A percentile compares a stretch with the other conserved stretches of the same genome.
Conservation (phyloP, 2,329 filamentous ascomycete genomes). For the Harringtonia lauricola region DNA sequence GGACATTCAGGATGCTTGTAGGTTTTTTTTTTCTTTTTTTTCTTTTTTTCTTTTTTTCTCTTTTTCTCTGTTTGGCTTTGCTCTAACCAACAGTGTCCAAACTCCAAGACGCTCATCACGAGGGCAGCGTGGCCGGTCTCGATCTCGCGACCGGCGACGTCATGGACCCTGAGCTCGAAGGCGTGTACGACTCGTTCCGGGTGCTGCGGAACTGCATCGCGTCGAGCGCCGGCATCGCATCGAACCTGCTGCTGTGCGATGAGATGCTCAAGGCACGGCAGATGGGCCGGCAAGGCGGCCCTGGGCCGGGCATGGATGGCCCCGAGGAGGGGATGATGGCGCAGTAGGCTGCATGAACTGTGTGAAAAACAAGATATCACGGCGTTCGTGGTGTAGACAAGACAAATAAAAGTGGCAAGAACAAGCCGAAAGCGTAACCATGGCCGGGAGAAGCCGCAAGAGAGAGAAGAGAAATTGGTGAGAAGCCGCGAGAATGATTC, state of each 20-base stretch:
- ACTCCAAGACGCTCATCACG: conserved; percentile 73
- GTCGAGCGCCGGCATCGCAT: conserved; percentile 88
- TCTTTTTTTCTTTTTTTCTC: not conserved
- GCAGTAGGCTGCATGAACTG: not conserved
- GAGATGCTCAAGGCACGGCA: conserved; percentile 96
- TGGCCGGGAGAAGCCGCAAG: too few relatives aligned
- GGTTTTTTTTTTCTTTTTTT: conserved; percentile 26
- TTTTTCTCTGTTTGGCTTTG: not conserved
- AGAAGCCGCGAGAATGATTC: too few relatives aligned
- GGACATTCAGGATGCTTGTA: conserved; percentile 90
- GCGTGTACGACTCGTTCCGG: conserved; percentile 92
- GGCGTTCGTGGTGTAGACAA: too few relatives aligned
- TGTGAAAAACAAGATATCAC: not conserved
- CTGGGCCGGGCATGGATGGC: conserved; percentile 54
- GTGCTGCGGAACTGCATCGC: conserved; percentile 90
- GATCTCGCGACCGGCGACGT: conserved; percentile 79
- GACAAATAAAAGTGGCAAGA: too few relatives aligned
- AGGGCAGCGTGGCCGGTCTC: conserved; percentile 78
- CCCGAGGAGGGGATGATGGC: conserved; percentile 31
- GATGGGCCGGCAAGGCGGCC: conserved; percentile 62
- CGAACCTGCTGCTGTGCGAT: conserved; percentile 89
- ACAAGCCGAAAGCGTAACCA: too few relatives aligned
- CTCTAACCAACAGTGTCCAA: conserved; percentile 52
- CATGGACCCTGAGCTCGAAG: conserved; percentile 89
- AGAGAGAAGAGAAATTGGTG: too few relatives aligned